These are phyloP conservation scores for Dysphania ambrosioides DNA, from an alignment of 148 eudicot species.

Conservation along the genomic window DNA sequence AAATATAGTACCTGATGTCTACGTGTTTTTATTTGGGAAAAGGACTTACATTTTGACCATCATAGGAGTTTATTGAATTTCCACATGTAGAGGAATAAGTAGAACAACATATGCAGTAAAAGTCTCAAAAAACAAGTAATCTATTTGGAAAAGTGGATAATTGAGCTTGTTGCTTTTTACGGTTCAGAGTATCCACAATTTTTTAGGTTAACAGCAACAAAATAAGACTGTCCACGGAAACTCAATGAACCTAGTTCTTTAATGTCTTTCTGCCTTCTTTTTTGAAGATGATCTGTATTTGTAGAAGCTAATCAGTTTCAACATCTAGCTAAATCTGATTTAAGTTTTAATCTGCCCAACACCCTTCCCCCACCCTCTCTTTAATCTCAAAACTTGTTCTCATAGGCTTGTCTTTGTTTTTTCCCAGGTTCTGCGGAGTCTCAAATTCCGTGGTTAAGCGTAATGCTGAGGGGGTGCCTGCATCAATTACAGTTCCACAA, in stretches of 20 bases:
- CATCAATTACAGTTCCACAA: conserved; percentile 31
- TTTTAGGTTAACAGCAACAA: not conserved
- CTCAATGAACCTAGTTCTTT: too few relatives aligned
- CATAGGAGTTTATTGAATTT: too few relatives aligned
- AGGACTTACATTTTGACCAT: too few relatives aligned
- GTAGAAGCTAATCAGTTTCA: conserved; percentile 1
- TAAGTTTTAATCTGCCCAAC: not conserved
- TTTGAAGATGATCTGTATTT: not conserved
- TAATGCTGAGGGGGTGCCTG: conserved; percentile 42
- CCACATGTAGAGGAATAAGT: too few relatives aligned
- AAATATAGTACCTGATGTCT: too few relatives aligned
- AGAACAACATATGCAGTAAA: too few relatives aligned
- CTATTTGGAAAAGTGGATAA: not conserved
- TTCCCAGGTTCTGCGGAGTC: conserved; percentile 77
- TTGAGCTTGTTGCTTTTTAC: not conserved
- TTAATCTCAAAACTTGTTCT: not conserved
- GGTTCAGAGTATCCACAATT: not conserved
- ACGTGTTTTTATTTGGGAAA: too few relatives aligned
- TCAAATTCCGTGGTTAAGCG: conserved; percentile 73
- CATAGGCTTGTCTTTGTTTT: not conserved
- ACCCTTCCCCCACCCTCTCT: not conserved
- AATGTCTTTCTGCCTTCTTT: not conserved
- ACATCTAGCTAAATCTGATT: not conserved
- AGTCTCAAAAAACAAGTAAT: too few relatives aligned
- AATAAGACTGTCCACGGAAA: too few relatives aligned